Conservation (phyloP, 371 early-diverging fungal species). For the Rhizomucor pusillus region DNA sequence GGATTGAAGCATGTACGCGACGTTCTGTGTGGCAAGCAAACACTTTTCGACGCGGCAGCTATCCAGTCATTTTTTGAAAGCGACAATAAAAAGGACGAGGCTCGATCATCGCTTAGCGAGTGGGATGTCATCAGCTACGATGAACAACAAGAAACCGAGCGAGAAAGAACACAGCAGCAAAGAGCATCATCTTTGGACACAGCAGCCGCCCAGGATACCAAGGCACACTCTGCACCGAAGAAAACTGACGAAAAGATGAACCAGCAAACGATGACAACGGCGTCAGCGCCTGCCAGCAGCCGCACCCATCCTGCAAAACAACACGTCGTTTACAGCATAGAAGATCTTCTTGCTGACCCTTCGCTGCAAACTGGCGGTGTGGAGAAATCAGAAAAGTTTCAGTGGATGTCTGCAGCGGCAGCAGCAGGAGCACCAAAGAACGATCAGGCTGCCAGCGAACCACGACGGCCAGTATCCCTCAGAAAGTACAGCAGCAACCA, state of each 20-base stretch:
- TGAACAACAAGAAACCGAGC: not conserved
- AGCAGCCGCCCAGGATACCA: not conserved
- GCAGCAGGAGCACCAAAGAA: too few species aligned
- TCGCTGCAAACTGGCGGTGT: constrained; percentile 16
- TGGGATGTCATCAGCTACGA: constrained; percentile 9
- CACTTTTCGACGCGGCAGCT: constrained; percentile 46
- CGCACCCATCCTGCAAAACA: constrained; percentile 9
- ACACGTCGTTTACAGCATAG: constrained; percentile 36
- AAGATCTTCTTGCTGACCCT: constrained; percentile 42
- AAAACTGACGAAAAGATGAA: not conserved
- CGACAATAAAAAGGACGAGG: constrained; percentile 1
- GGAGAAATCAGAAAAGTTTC: constrained; percentile 23
- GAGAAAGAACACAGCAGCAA: not conserved
- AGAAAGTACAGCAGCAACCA: not conserved
- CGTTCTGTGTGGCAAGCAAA: constrained; percentile 49
- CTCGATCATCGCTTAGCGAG: not conserved
- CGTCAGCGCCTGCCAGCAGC: not conserved
- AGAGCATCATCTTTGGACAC: not conserved
- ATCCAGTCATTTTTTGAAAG: constrained; percentile 19
- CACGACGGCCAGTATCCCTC: not conserved
- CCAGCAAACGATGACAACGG: not conserved
- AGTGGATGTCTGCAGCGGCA: constrained; percentile 21
- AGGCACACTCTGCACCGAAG: not conserved
- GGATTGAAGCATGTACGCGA: constrained; percentile 65
- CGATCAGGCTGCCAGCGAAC: not conserved